Percentiles rank a stretch among this genome's conserved stretches.
These are phyloP conservation scores for Macrophomina pseudophaseolina DNA, from an alignment of 2,329 filamentous ascomycete genomes.

Conservation along the genomic window DNA sequence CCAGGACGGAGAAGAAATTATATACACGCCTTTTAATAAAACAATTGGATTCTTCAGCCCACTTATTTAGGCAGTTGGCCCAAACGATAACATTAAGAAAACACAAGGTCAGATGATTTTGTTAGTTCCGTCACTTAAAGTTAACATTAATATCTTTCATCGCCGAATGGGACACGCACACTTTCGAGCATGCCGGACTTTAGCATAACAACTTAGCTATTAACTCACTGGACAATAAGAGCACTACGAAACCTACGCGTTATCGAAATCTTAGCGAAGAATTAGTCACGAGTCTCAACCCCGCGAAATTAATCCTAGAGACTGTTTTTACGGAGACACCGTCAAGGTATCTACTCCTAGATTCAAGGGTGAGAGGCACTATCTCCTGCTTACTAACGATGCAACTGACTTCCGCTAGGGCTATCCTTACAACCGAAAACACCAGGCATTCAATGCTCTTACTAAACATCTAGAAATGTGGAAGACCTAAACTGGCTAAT, in stretches of 20 bases:
- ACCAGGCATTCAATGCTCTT: background rate
- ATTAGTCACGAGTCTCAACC: background rate
- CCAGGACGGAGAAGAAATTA: too few species aligned
- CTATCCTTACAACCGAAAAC: background rate
- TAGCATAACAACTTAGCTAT: too few species aligned
- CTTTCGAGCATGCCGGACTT: too few species aligned
- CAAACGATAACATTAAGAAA: too few species aligned
- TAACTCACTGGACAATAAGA: too few species aligned
- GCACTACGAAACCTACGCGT: background rate
- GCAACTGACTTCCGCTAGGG: background rate
- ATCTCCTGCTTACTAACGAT: background rate
- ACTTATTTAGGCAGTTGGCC: too few species aligned
- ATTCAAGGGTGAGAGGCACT: background rate
- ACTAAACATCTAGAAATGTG: background rate
- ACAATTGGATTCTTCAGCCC: too few species aligned
- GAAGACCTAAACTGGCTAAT: background rate
- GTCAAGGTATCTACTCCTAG: background rate
- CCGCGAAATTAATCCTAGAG: background rate
- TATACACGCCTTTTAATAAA: too few species aligned
- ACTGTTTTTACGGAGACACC: background rate
- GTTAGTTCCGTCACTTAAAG: too few species aligned
- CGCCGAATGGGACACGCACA: too few species aligned
- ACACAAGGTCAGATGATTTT: too few species aligned
- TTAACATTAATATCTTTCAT: too few species aligned
- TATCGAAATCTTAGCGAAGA: background rate